Base-by-base conservation (phyloP, 2,329 filamentous ascomycete genomes). In the Exophiala sp. region DNA sequence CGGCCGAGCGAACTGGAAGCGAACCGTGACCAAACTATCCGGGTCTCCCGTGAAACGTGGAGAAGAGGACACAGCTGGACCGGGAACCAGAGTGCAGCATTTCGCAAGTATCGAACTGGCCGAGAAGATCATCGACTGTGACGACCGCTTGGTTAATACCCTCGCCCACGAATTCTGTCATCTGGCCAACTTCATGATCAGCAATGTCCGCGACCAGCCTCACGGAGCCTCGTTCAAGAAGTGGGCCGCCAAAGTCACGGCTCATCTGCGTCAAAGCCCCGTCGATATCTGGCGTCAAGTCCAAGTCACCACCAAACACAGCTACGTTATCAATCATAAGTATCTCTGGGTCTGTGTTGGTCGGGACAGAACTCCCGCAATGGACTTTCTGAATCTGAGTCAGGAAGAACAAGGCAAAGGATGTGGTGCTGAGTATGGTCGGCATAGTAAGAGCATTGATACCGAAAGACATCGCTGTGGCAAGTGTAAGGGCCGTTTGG, bases 141-240 rank as follows among this genome's bases (percentile, higher is more conserved):
- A 86, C 58, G 69, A 85, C 50, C 81, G 88, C 2, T 77, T 97
- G 1, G 76, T 93, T 56, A 96, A 96, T 66, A 89, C 93, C 0
- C 71, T 97, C n/a, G 88, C 91, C 0, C 93, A 98, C 66, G 93
- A 98, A 62, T 97, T 93, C 71, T 97, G 93, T 66, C 93, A 98
- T 64, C 72, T 97, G 1, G 84, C 88, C 37, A 95, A 89, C 62
- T 96, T 91, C 67, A 94, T 97, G 81, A 73, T 97, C 56, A 83
- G 78, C 42, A 81, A 83, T 29, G 73, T 90, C 29, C 83, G 80
- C 37, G 82, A 81, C 48, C 83, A 86, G 54, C 88, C 89, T 0
- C 90, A 96, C 64, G 90, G 90, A 18, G 76, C 79, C 10, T 85
- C 87, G 60, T 96, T 96, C 76, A 90, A 94, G 66, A 64, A 68